Evolutionary conservation across 345 rosid genomes (phyloP), one percentile per base, ranked within the genome.

Genomic region (Crucihimalaya himalaica): DNA sequence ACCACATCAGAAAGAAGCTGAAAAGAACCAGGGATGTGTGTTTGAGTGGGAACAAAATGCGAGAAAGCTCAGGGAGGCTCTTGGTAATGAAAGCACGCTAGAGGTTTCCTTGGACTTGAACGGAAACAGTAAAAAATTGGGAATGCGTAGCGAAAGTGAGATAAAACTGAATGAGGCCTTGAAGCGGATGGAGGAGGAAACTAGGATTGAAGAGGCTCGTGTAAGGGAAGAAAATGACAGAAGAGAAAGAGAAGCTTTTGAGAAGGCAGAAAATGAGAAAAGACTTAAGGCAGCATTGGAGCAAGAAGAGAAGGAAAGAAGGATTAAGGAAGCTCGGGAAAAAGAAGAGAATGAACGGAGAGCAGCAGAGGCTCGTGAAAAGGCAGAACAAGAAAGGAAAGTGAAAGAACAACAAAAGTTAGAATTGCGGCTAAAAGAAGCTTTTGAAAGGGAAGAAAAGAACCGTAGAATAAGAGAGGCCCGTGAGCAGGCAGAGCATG

Each of bases 391-490:
- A 4, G 85, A 82, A 66, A 78, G 62, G 69, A 83, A 63, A 72
- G 40, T 45, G 47, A 80, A 70, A 45, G 85, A 84, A 72, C 71
- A 70, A 47, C 68, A 75, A 50, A 83, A 81, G 63, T 63, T 45
- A 4, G 84, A 83, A 66, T 47, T 66, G 68, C 79, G 73, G 64
- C 47, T 32, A 21, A 80, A 69, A 37, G 84, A 83, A 79, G 80
- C 80, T 51, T 35, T 32, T 63, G 76, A 80, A 50, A 77, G 18
- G 60, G 83, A 80, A 68, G 85, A 81, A 63, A 69, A 68, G 4
- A 85, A 83, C 76, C 82, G 74, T 63, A 83, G 80, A 65, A 39
- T 79, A 35, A 83, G 64, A 70, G 86, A 81, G 72, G 83, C 64
- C 19, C 59, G 19, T 51, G 84, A 79, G 35, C 62, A 55, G 58